phyloP scores from a whole-genome alignment of 2,329 filamentous ascomycete genomes.

The Fusarium hainanense region DNA sequence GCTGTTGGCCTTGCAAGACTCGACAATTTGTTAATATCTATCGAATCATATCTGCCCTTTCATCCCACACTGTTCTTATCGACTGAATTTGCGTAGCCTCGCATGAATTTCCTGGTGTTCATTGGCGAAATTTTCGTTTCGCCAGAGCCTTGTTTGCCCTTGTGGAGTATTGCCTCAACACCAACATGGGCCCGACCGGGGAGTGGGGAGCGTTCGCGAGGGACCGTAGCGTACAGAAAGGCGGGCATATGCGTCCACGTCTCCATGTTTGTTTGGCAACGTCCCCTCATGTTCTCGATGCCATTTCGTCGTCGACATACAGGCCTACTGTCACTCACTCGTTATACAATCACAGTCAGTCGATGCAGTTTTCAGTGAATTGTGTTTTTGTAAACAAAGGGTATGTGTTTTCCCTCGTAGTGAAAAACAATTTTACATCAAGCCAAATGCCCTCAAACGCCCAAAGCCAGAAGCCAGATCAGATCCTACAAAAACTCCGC shows the following conservation, averaged over 20 bases:
- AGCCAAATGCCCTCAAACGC: slow-evolving; percentile 52
- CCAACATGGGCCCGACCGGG: not conserved
- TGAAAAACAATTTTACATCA: slow-evolving; percentile 48
- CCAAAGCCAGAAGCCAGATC: slow-evolving; percentile 47
- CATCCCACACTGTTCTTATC: not conserved
- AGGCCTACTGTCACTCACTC: not conserved
- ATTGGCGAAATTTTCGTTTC: slow-evolving; percentile 28
- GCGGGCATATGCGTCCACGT: not conserved
- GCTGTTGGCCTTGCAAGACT: not conserved
- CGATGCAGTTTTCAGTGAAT: slow-evolving; percentile 29
- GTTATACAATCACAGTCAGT: not conserved
- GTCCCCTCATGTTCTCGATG: not conserved
- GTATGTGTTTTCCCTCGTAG: slow-evolving; percentile 48
- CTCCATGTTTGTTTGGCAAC: not conserved
- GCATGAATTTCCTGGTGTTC: slow-evolving; percentile 37
- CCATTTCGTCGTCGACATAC: not conserved
- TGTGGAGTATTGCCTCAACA: slow-evolving; percentile 30
- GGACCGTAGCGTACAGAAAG: not conserved
- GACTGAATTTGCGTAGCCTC: slow-evolving; percentile 39
- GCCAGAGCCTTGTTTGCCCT: slow-evolving; percentile 44
- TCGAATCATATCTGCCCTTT: no score
- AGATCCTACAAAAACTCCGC: slow-evolving; percentile 51
- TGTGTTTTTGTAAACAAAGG: slow-evolving; percentile 46
- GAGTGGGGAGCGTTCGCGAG: not conserved
- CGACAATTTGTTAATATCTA: no score